phyloP scores from a whole-genome alignment of 306 rosid genomes.

The Rosa lucieae region DNA sequence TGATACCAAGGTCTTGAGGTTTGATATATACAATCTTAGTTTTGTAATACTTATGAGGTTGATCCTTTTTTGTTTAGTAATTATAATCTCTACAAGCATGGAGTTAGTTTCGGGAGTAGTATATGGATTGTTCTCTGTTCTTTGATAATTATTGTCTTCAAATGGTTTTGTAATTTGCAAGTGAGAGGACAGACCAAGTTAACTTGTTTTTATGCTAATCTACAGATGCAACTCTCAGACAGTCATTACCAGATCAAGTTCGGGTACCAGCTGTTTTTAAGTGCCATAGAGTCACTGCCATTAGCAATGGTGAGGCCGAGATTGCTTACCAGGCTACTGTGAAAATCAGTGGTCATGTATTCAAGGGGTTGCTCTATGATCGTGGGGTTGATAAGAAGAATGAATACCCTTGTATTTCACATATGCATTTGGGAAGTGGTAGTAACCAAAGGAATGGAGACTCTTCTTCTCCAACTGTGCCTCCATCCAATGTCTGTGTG shows the following conservation, averaged over 20 bases:
- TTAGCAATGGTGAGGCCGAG: constrained; percentile 67
- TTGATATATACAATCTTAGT: background rate
- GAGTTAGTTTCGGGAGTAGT: background rate
- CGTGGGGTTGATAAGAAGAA: constrained; percentile 58
- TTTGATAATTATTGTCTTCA: background rate
- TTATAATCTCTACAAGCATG: background rate
- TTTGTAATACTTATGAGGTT: background rate
- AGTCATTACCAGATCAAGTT: constrained; percentile 61
- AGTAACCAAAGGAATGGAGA: constrained; percentile 44
- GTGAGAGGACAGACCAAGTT: background rate
- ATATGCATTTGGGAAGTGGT: constrained; percentile 51
- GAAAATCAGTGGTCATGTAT: constrained; percentile 72
- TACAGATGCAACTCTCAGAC: constrained; percentile 65
- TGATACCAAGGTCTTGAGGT: background rate
- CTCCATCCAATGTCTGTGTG: constrained; percentile 45
- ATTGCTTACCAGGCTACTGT: constrained; percentile 70
- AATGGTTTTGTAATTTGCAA: background rate
- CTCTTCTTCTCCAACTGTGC: constrained; percentile 48
- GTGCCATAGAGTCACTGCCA: constrained; percentile 79
- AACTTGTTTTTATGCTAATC: constrained; percentile 12
- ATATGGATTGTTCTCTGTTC: background rate
- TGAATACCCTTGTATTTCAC: constrained; percentile 46
- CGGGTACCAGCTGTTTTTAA: constrained; percentile 67
- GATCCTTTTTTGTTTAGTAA: background rate
- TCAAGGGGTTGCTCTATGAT: constrained; percentile 83